Evolutionary conservation across 305 asterid genomes (phyloP), one percentile per base, ranked within the genome.

Genomic region (Fraxinus dipetala): DNA sequence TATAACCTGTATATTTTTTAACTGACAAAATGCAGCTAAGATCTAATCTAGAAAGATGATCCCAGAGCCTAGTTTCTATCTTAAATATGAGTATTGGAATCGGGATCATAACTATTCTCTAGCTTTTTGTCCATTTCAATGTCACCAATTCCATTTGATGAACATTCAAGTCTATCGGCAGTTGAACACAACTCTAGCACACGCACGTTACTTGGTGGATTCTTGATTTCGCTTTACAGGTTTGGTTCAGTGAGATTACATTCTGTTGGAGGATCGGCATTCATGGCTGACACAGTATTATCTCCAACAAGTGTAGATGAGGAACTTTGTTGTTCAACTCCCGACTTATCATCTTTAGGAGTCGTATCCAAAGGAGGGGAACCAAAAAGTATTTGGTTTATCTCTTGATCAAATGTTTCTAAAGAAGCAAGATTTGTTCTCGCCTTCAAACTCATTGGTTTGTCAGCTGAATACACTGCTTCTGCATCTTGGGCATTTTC

Each of bases 381-480:
- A 56, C 26, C 65, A 13, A 86, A 85, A 16, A 95, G 97, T 82
- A 92, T 86, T 67, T 85, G 87, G 85, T 81, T 87, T 77, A 95
- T 83, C 86, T 92, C 89, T 78, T 74, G 75, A 43, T 79, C 80
- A 76, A 88, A 72, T 26, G 82, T 86, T 85, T 91, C 90, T 51
- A 95, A 86, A 18, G 77, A 87, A 26, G 69, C 78, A 26, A 92
- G 89, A 77, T 86, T 87, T 69, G 82, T 85, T 77, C 89, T 88
- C 87, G 89, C 16, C 83, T 87, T 87, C 56, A 65, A 77, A 84
- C 91, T 86, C 74, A 89, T 83, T 4, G 89, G 77, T 72, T 82
- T 78, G 45, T 79, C 80, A 6, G 84, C 75, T 45, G 80, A 36
- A 78, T 82, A 84, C 54, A 89, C 88, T 67, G 86, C 89, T 63